Conservation (phyloP, 2,329 filamentous ascomycete species). For the Neonectria hederae region DNA sequence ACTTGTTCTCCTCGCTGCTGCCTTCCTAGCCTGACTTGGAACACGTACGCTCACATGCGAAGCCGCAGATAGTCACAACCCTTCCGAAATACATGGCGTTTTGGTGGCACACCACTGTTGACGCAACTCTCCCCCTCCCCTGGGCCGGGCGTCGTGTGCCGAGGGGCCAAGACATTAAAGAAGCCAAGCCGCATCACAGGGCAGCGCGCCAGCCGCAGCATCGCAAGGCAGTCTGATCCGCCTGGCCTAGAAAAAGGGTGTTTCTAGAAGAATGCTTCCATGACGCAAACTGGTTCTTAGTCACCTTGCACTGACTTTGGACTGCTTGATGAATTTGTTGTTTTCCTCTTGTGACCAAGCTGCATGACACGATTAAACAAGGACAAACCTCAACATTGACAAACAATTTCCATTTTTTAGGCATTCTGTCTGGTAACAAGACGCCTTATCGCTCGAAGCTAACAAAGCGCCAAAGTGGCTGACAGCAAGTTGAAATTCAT, state of each 20-base stretch:
- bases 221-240: background rate
- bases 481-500: background rate
- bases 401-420: background rate
- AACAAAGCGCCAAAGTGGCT: background rate
- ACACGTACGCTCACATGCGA: background rate
- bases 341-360: background rate
- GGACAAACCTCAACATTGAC: background rate
- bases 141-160: background rate
- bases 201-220: background rate
- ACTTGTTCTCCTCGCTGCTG: background rate
- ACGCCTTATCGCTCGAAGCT: background rate
- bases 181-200: background rate
- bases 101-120: background rate
- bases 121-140: background rate
- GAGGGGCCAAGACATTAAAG: background rate
- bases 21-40: background rate
- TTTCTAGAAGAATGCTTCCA: background rate
- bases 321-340: background rate
- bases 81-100: background rate
- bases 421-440: background rate
- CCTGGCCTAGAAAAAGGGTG: background rate
- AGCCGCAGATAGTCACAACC: background rate
- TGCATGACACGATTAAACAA: background rate
- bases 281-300: background rate
- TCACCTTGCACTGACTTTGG: background rate